Conservation (phyloP, 345 rosid species). For the Bruguiera gymnorhiza region DNA sequence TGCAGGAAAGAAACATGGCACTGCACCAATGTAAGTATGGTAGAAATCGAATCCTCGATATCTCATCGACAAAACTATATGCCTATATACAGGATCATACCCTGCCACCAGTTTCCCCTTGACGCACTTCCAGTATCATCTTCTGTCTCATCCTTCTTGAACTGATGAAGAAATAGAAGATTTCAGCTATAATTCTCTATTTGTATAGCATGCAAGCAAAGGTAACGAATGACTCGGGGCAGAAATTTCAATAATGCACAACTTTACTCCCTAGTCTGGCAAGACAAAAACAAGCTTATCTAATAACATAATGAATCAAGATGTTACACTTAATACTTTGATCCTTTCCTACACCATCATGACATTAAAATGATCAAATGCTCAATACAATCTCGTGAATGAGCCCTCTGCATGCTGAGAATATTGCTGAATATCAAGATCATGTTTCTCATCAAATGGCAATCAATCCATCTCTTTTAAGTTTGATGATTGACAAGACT, state of each 20-base stretch:
- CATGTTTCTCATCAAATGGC: too few species aligned
- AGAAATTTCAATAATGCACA: not conserved
- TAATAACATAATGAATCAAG: not conserved
- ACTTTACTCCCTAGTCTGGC: not conserved
- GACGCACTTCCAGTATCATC: slow-evolving; percentile 78
- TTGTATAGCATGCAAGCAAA: not conserved
- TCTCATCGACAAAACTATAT: not conserved
- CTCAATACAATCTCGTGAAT: not conserved
- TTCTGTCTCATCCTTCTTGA: slow-evolving; percentile 58
- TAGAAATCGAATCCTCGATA: not conserved
- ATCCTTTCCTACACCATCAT: not conserved
- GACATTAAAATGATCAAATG: not conserved
- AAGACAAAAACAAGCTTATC: not conserved
- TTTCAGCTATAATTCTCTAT: slow-evolving; percentile 2
- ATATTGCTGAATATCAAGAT: too few species aligned
- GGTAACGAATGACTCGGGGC: too few species aligned
- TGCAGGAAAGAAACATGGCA: slow-evolving; percentile 16
- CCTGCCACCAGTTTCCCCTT: slow-evolving; percentile 98
- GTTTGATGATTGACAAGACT: too few species aligned
- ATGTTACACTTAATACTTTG: not conserved
- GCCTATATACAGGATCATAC: slow-evolving; percentile 27
- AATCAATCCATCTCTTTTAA: too few species aligned
- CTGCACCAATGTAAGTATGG: not conserved
- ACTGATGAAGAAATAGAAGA: slow-evolving; percentile 25
- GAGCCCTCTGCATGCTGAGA: not conserved